Conservation (phyloP, 2,329 filamentous ascomycete genomes). For the Fusarium kyushuense region DNA sequence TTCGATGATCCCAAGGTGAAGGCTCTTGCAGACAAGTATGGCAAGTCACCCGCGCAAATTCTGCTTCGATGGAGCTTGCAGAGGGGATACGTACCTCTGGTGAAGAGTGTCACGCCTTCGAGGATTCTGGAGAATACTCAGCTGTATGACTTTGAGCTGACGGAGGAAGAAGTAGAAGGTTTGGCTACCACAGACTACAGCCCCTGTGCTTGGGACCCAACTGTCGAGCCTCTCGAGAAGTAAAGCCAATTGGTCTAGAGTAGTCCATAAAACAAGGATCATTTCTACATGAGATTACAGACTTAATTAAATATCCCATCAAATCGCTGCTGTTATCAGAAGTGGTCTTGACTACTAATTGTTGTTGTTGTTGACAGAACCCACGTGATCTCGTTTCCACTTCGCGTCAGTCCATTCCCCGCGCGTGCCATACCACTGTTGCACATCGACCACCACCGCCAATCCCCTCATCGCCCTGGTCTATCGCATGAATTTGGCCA, state of each 20-base stretch:
- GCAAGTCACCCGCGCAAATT: slow-evolving; percentile 80
- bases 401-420: slow-evolving; percentile 38
- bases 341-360: not conserved
- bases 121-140: slow-evolving; percentile 74
- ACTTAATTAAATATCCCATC: not conserved
- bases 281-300: not conserved
- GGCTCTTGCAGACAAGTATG: slow-evolving; percentile 76
- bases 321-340: not conserved
- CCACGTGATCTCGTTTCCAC: slow-evolving; percentile 47
- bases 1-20: slow-evolving; percentile 75
- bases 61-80: slow-evolving; percentile 85
- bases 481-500: slow-evolving; percentile 7
- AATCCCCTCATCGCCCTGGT: not conserved
- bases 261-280: not conserved
- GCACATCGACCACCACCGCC: not conserved
- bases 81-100: slow-evolving; percentile 78
- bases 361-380: slow-evolving; percentile 21
- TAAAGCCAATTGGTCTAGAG: slow-evolving; percentile 24
- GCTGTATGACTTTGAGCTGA: slow-evolving; percentile 68
- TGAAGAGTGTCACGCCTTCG: slow-evolving; percentile 77
- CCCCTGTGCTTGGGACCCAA: slow-evolving; percentile 69
- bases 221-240: slow-evolving; percentile 60
- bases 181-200: slow-evolving; percentile 65
- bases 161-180: slow-evolving; percentile 63
- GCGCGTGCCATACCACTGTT: slow-evolving; percentile 22